Conservation (phyloP, 139 green algal species). For the Chlamydomonas applanata region DNA sequence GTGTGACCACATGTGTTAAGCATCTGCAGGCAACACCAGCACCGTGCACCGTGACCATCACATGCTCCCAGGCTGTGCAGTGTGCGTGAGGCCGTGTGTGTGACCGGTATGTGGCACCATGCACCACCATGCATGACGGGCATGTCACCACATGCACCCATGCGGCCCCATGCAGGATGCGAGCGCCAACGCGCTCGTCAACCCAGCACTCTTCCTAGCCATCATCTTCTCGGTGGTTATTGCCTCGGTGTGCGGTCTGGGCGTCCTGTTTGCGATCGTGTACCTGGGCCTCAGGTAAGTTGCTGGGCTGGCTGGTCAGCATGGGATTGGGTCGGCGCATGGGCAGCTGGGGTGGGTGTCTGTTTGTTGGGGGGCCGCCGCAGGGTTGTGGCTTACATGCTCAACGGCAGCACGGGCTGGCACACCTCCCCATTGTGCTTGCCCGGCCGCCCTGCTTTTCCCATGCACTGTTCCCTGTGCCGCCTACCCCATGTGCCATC, state of each 20-base stretch:
- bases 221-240: slow-evolving; percentile 36
- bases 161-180: slow-evolving; percentile 2
- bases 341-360: too few relatives aligned
- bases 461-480: too few relatives aligned
- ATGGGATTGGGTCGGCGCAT: background rate
- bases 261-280: slow-evolving; percentile 25
- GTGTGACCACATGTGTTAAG: background rate
- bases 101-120: too few relatives aligned
- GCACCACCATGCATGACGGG: too few relatives aligned
- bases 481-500: too few relatives aligned
- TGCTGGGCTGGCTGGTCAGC: background rate
- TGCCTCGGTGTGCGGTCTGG: slow-evolving; percentile 20
- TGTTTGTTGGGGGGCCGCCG: too few relatives aligned
- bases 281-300: slow-evolving; percentile 16
- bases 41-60: background rate
- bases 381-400: too few relatives aligned
- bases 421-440: too few relatives aligned
- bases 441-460: too few relatives aligned
- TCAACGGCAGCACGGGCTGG: too few relatives aligned
- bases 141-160: too few relatives aligned
- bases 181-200: background rate
- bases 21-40: background rate
- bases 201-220: slow-evolving; percentile 18
- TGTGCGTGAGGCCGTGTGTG: too few relatives aligned
- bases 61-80: background rate